Base-by-base conservation (phyloP, 2,329 filamentous ascomycete species). In the Aureobasidium sp. region DNA sequence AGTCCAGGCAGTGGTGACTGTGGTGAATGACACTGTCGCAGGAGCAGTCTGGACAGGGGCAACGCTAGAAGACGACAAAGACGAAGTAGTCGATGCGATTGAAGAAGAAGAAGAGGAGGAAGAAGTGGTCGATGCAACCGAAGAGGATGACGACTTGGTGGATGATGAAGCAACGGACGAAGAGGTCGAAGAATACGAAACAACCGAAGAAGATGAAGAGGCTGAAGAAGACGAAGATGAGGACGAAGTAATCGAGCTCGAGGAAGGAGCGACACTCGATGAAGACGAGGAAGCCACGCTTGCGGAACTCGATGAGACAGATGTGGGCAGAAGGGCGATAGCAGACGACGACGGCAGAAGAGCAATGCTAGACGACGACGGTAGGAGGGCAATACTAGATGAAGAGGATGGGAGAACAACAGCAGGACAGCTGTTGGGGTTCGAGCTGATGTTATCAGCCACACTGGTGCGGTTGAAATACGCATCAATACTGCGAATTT, bases 401-500 rank as follows among this genome's bases (percentile, higher is more conserved):
- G 59, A 61, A 2, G 39, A 47, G 1, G 59, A 61, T 4, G 49
- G 29, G 5, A 32, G 5, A 27, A n/a, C 34, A 41, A 45, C 49
- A 49, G 41, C 49, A 48, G 48, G 36, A 14, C 47, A 61, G 16
- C 3, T 48, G 27, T 11, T 25, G 10, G 50, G 27, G 42, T 55
- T 55, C 9, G n/a, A 5, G 25, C 25, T 39, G 32, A 54, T 55
- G 9, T 16, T 37, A 32, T 42, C 32, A 1, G 59, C 59, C 13
- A 49, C 41, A 25, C 30, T 21, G 16, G 59, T 61, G 10, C 59
- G 59, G 41, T 61, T 61, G 59, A 61, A 61, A 73, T 92, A 93
- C 0, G 85, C 86, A 71, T 89, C 90, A 61, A 91, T 81, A 68
- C 90, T 91, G 41, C 79, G 81, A 30, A 92, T 79, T 11, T 79